Percentiles rank a stretch among this genome's conserved stretches.
phyloP scores from a whole-genome alignment of 2,329 filamentous ascomycete species.

The Ophiostoma perfectum region DNA sequence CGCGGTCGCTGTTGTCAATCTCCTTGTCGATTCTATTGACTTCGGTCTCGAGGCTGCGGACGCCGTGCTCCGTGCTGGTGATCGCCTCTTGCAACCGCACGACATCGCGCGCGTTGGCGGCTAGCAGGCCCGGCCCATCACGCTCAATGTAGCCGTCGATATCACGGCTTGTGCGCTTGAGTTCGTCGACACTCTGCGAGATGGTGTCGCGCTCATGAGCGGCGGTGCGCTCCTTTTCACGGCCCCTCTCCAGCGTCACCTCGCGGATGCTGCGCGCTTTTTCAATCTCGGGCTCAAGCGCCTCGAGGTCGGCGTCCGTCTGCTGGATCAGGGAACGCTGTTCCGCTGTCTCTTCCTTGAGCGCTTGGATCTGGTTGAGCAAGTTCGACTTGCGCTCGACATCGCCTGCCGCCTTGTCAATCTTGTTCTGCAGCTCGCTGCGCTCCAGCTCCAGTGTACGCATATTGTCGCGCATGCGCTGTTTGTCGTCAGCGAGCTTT shows the following conservation, averaged over 20 bases:
- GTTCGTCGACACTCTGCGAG: constrained; percentile 67
- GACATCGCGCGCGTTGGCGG: constrained; percentile 64
- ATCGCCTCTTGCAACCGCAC: constrained; percentile 62
- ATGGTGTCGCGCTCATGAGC: constrained; percentile 66
- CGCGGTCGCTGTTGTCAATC: constrained; percentile 71
- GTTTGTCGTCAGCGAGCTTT: constrained; percentile 63
- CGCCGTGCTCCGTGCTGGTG: constrained; percentile 59
- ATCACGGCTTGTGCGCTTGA: constrained; percentile 68
- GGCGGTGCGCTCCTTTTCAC: constrained; percentile 65
- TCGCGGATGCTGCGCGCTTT: constrained; percentile 72
- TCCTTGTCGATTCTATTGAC: constrained; percentile 75
- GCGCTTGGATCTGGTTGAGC: constrained; percentile 63
- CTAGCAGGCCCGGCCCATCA: constrained; percentile 67
- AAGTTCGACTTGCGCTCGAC: constrained; percentile 76
- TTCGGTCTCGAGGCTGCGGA: constrained; percentile 59
- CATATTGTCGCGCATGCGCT: constrained; percentile 63
- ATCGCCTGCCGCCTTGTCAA: constrained; percentile 65
- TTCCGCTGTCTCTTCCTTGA: constrained; percentile 61
- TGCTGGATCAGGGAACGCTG: constrained; percentile 65
- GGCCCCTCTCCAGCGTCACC: constrained; percentile 66
- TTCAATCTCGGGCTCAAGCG: constrained; percentile 67
- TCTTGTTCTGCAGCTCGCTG: constrained; percentile 66
- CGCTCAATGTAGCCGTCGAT: constrained; percentile 74
- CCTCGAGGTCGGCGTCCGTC: constrained; percentile 67
- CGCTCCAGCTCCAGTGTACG: constrained; percentile 69